These are phyloP conservation scores for Neckera pumila DNA, from an alignment of 225 moss, liverwort and hornwort species.

Conservation along the genomic window DNA sequence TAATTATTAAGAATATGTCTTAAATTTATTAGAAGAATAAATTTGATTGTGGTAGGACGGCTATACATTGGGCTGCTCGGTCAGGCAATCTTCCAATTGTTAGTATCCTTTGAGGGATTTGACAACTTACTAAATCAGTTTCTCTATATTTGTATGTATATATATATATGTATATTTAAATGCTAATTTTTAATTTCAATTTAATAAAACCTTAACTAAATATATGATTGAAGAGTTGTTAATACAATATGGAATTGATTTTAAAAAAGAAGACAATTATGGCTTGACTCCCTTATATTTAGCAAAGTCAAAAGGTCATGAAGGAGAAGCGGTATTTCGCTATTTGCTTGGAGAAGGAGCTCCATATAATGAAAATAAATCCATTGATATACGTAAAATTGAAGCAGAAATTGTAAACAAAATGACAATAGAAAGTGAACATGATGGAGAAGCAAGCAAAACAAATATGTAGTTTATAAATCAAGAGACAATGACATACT, in stretches of 20 bases:
- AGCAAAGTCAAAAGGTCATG: conserved; percentile 74
- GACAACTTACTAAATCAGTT: not conserved
- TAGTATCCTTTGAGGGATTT: conserved; percentile 49
- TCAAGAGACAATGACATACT: not conserved
- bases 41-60: conserved; percentile 20
- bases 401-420: conserved; percentile 65
- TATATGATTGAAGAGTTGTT: conserved; percentile 38
- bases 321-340: conserved; percentile 87
- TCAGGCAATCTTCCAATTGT: conserved; percentile 68
- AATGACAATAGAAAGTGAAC: conserved; percentile 14
- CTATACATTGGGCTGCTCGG: conserved; percentile 83
- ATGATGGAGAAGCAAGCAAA: not conserved
- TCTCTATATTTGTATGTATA: not conserved
- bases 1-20: not conserved
- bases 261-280: conserved; percentile 53
- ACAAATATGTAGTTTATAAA: not conserved
- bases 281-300: conserved; percentile 82
- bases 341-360: conserved; percentile 89
- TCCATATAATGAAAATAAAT: conserved; percentile 73
- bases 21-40: not conserved
- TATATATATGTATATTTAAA: not conserved
- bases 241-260: conserved; percentile 77
- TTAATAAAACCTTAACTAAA: not conserved
- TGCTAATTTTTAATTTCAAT: too few relatives aligned
- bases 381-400: conserved; percentile 41